Evolutionary conservation across 768 basidiomycete genomes (phyloP).

Genomic region (Collybia sp.): DNA sequence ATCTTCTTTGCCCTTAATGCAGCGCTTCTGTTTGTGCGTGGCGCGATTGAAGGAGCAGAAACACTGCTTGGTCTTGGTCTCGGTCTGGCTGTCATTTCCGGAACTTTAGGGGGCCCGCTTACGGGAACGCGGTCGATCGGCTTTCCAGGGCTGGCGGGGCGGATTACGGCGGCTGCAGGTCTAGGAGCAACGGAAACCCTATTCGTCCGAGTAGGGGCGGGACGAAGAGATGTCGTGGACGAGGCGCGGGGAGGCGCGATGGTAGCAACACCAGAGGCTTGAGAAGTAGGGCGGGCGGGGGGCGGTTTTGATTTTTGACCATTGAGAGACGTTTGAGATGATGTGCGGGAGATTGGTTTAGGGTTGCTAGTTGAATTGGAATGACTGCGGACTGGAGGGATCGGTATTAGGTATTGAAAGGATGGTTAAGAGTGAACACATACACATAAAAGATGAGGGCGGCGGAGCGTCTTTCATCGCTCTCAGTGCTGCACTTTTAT

Average conservation of each 20-base stretch:
- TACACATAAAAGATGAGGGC: constrained; percentile 69
- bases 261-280: constrained; percentile 14
- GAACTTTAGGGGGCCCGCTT: constrained; percentile 6
- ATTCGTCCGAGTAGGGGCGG: not conserved
- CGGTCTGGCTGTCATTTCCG: constrained; percentile 1
- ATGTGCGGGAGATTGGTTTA: constrained; percentile 37
- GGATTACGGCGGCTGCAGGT: constrained; percentile 15
- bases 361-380: constrained; percentile 35
- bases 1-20: constrained; percentile 65
- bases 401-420: constrained; percentile 1
- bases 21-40: constrained; percentile 73
- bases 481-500: constrained; percentile 73
- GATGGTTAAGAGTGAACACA: constrained; percentile 21
- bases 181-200: not conserved
- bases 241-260: constrained; percentile 11
- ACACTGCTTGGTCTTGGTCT: constrained; percentile 54
- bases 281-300: constrained; percentile 23
- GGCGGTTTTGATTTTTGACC: constrained; percentile 10
- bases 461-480: constrained; percentile 55
- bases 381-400: constrained; percentile 36
- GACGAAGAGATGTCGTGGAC: constrained; percentile 12
- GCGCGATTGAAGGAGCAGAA: constrained; percentile 55
- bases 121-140: not conserved
- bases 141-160: too few relatives aligned
- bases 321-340: constrained; percentile 16